Evolutionary conservation across 495 filamentous ascomycete genomes (phyloP).

Genomic region (Parathielavia appendiculata): DNA sequence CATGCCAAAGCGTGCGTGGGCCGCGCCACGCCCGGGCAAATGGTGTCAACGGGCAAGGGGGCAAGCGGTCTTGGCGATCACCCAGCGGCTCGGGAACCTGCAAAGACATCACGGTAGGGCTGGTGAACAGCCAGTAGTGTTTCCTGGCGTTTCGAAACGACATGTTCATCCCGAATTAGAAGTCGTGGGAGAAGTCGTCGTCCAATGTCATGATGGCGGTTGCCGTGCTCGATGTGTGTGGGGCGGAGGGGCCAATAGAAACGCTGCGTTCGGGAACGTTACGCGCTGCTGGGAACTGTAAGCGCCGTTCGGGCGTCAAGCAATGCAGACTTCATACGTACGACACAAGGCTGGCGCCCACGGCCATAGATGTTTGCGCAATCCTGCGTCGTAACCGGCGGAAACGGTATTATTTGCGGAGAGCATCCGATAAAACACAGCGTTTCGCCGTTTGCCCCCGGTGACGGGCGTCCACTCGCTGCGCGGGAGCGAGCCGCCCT

Average conservation of each 20-base stretch:
- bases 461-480: neutral
- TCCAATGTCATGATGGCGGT: slow-evolving; percentile 17
- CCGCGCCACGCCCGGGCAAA: slow-evolving; percentile 10
- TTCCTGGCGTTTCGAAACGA: slow-evolving; percentile 19
- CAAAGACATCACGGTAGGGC: slow-evolving; percentile 21
- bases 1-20: slow-evolving; percentile 2
- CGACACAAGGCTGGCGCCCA: slow-evolving; percentile 22
- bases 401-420: neutral
- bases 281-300: slow-evolving; percentile 17
- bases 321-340: slow-evolving; percentile 19
- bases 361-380: slow-evolving; percentile 8
- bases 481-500: neutral
- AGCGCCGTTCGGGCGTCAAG: slow-evolving; percentile 25
- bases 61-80: neutral
- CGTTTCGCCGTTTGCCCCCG: slow-evolving; percentile 3
- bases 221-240: neutral
- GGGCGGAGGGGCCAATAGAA: slow-evolving; percentile 20
- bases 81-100: neutral
- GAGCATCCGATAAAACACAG: neutral
- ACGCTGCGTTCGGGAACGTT: slow-evolving; percentile 11
- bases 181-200: slow-evolving; percentile 7
- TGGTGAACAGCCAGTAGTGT: neutral
- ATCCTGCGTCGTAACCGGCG: slow-evolving; percentile 7
- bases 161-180: slow-evolving; percentile 11
- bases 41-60: neutral